These are phyloP conservation scores for Priceomyces haplophilus DNA, from an alignment of 805 yeast genomes.

Conservation along the genomic window DNA sequence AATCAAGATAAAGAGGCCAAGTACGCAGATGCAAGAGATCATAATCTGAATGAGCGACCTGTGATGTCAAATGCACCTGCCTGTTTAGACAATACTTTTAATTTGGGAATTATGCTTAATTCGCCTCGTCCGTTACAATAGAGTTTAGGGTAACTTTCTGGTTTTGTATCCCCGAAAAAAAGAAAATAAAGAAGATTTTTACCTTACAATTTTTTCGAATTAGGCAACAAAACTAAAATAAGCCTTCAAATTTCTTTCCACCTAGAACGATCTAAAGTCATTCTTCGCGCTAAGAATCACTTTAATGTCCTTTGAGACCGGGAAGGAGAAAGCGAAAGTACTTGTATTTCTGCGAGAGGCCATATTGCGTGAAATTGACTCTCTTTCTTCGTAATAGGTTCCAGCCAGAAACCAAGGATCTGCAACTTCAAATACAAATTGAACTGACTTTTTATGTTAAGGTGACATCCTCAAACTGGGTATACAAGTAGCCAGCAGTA, in stretches of 20 bases:
- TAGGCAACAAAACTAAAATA: background rate
- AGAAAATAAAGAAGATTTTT: background rate
- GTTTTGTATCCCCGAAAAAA: background rate
- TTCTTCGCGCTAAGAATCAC: background rate
- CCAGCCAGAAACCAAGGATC: too few species aligned
- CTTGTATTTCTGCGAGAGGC: too few species aligned
- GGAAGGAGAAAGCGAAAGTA: too few species aligned
- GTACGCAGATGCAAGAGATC: slow-evolving; percentile 2
- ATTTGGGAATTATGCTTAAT: background rate
- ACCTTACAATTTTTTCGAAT: background rate
- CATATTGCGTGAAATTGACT: too few species aligned
- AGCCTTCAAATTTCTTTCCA: too few species aligned
- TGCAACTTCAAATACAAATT: too few species aligned
- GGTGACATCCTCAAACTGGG: too few species aligned
- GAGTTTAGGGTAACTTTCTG: background rate
- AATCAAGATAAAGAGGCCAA: slow-evolving; percentile 3
- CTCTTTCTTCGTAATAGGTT: too few species aligned
- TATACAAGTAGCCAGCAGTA: too few species aligned
- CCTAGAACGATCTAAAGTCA: background rate
- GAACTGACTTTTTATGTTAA: too few species aligned
- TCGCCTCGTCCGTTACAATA: background rate
- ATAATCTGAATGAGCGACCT: background rate
- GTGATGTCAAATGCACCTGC: slow-evolving; percentile 1
- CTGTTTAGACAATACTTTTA: background rate
- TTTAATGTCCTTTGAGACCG: too few species aligned